Conservation (phyloP, 257 asterid genomes). For the Scutellaria barbata region DNA sequence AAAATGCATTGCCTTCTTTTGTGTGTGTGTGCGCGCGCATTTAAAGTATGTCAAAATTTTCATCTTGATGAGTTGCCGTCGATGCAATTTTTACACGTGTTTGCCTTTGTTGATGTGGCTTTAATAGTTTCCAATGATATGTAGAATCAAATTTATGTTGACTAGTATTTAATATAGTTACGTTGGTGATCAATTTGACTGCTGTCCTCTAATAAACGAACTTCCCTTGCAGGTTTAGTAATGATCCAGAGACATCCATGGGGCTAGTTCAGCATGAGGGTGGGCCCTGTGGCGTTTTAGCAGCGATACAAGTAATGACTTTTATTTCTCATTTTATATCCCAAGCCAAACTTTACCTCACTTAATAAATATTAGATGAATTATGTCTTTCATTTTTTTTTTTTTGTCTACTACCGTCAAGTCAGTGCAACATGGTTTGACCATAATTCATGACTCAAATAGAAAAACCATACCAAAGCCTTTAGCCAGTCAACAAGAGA, state of each 20-base stretch:
- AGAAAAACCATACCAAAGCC: neutral
- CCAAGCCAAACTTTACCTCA: constrained; percentile 25
- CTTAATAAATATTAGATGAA: constrained; percentile 21
- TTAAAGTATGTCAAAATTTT: neutral
- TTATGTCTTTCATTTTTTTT: constrained; percentile 5
- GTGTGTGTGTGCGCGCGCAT: neutral
- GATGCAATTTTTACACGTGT: constrained; percentile 15
- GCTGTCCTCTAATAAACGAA: constrained; percentile 29
- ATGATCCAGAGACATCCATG: constrained; percentile 92
- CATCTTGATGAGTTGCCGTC: neutral
- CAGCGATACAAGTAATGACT: constrained; percentile 85
- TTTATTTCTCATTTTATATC: constrained; percentile 39
- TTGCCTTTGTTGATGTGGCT: neutral
- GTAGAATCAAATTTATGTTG: constrained; percentile 9
- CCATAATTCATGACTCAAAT: constrained; percentile 1
- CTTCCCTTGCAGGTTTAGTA: constrained; percentile 71
- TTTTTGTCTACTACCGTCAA: neutral
- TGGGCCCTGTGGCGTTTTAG: constrained; percentile 98
- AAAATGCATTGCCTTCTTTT: neutral
- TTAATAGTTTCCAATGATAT: constrained; percentile 22
- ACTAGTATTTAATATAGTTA: constrained; percentile 15
- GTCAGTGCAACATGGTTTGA: constrained; percentile 11
- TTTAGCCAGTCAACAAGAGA: neutral
- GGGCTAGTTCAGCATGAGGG: constrained; percentile 99
- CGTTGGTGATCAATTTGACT: constrained; percentile 25